Conservation (phyloP, 1,284 basidiomycete species). For the Amylostereum areolatum region DNA sequence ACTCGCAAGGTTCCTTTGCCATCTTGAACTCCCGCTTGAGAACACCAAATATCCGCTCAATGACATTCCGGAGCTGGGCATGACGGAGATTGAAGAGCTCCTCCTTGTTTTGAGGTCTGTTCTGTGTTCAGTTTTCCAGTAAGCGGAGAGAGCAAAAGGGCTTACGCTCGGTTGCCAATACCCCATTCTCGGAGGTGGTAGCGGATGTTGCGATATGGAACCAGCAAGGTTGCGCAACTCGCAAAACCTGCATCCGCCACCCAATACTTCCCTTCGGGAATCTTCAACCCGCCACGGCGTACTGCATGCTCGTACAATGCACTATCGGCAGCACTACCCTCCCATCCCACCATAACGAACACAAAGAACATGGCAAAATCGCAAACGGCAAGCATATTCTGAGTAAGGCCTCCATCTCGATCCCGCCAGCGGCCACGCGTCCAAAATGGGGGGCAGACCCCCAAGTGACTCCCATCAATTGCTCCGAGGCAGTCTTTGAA, state of each 20-base stretch:
- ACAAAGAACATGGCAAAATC: slow-evolving; percentile 20
- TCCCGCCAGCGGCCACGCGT: slow-evolving; percentile 11
- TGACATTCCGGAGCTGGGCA: slow-evolving; percentile 28
- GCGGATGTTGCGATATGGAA: slow-evolving; percentile 24
- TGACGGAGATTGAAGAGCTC: slow-evolving; percentile 38
- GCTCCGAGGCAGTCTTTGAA: slow-evolving; percentile 17
- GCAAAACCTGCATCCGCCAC: slow-evolving; percentile 29
- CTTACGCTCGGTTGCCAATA: slow-evolving; percentile 16
- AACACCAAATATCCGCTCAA: slow-evolving; percentile 37
- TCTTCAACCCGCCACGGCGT: slow-evolving; percentile 6
- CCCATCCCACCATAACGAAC: slow-evolving; percentile 28
- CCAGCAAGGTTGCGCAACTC: slow-evolving; percentile 22
- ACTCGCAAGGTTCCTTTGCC: slow-evolving; percentile 20
- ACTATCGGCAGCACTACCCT: slow-evolving; percentile 29
- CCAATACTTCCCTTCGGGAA: slow-evolving; percentile 17
- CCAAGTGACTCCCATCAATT: slow-evolving; percentile 20
- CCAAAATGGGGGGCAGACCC: background rate
- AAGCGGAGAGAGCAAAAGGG: slow-evolving; percentile 1
- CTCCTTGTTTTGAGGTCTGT: slow-evolving; percentile 25
- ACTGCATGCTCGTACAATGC: slow-evolving; percentile 18
- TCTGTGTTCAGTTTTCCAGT: background rate
- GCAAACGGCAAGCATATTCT: slow-evolving; percentile 20
- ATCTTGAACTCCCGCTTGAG: slow-evolving; percentile 28
- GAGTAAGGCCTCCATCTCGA: slow-evolving; percentile 18
- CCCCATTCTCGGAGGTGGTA: slow-evolving; percentile 34